Evolutionary conservation across 176 grass and related monocot species (phyloP), one percentile per base, ranked within the genome.

Genomic region (Raddia guianensis): DNA sequence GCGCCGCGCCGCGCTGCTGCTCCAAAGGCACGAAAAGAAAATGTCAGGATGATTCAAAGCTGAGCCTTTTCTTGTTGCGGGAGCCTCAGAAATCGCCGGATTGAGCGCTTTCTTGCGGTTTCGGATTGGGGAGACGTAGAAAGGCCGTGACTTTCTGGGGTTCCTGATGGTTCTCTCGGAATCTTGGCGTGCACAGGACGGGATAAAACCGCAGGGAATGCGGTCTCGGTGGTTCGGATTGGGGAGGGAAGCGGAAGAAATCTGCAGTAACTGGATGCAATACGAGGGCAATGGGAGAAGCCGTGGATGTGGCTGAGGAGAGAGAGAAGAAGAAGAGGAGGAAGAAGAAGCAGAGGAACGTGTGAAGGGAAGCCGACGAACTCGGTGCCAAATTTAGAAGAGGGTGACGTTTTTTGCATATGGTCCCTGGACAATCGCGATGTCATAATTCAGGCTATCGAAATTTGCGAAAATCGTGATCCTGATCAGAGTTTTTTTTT

Each of bases 361-460:
- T 76, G 77, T 76, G 82, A 59, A 35, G 48, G 72, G 55, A 18
- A 57, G 66, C 55, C 76, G 48, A 82, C 44, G 83, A 86, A 52
- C 83, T 73, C 59, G 73, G 78, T 58, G 87, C 87, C 72, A 89
- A 86, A 82, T 86, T 77, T 89, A 89, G 87, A 89, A 89, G 20
- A 11, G 27, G 10, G 9, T 7, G 12, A n/a, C 1, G 8, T 35
- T 77, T 89, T 89, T 85, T 56, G 43, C 5, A 21, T 3, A 45
- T 59, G 34, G 43, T 72, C 66, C 12, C 57, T 5, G 3, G 3
- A 27, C 5, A 5, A 16, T 3, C 15, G 0, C 1, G 8, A 15
- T 68, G 59, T 68, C 68, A 1, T 12, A 10, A 7, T 40, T 1
- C 3, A 8, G 16, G 0, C 4, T 6, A 45, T 67, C 46, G 10